Evolutionary conservation across 345 rosid genomes (phyloP), one percentile per base, ranked within the genome.

Genomic region (Hevea brasiliensis): DNA sequence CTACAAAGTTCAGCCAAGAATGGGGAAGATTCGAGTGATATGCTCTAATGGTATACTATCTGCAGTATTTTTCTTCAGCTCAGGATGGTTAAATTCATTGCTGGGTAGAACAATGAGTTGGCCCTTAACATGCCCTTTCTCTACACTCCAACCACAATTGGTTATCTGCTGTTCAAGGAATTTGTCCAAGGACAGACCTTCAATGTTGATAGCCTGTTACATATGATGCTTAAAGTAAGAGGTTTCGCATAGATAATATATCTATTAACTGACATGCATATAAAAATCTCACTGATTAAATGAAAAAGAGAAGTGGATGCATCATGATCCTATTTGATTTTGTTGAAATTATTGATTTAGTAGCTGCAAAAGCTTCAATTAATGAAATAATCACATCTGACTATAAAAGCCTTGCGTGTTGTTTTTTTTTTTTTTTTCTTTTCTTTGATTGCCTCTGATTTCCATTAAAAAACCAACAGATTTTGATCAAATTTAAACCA

Each of bases 11-110:
- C 82, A 92, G 66, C 94, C 88, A n/a, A 95, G 94, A 75, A 95
- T 91, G 61, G 97, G 98, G 81, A 89, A 88, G 81, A 95, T 90
- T 45, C 98, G 92, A 55, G 96, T 86, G 10, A 95, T 81, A 77
- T 89, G 97, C 76, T 92, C 98, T 65, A 91, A 84, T 0, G 98
- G 94, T 53, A 94, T 82, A 58, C 75, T 84, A 70, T 88, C 97
- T 15, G 85, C 85, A 6, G 84, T 51, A n/a, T 77, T 87, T 78
- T 87, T 95, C 97, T 91, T 92, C 41, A 87, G 88, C 87, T 87
- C 93, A 0, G 97, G 97, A 80, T 89, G 90, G 77, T 92, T 92
- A 84, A 88, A 95, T 79, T 91, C 96, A 24, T 79, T 95, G 26
- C 67, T 72, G 0, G 97, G 89, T 35, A 91, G 72, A 70, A 83